Evolutionary conservation across 768 basidiomycete species (phyloP).

Genomic region (Galerina sulciceps): DNA sequence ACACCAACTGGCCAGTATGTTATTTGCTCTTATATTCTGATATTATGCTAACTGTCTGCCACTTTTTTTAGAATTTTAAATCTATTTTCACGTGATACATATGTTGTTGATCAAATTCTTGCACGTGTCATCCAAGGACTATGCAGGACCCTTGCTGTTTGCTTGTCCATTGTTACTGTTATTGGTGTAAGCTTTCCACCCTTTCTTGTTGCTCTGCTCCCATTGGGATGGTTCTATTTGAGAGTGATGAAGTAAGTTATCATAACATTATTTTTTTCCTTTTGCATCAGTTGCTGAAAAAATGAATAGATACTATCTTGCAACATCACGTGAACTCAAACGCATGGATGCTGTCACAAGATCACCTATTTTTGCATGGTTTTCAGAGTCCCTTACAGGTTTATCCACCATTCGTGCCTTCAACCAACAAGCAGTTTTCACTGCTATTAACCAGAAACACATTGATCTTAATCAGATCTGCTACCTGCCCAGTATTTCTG

Average conservation of each 20-base stretch:
- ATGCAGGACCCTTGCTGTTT: slow-evolving; percentile 64
- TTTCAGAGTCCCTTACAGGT: slow-evolving; percentile 77
- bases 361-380: slow-evolving; percentile 91
- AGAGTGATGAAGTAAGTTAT: slow-evolving; percentile 73
- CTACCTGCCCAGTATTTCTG: slow-evolving; percentile 69
- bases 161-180: slow-evolving; percentile 67
- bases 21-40: background rate
- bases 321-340: slow-evolving; percentile 87
- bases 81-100: slow-evolving; percentile 88
- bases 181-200: slow-evolving; percentile 83
- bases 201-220: slow-evolving; percentile 76
- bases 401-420: slow-evolving; percentile 86
- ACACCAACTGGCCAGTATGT: slow-evolving; percentile 83
- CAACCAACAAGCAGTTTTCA: slow-evolving; percentile 70
- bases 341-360: slow-evolving; percentile 88
- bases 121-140: slow-evolving; percentile 76
- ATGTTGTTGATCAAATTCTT: slow-evolving; percentile 84
- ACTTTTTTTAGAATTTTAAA: slow-evolving; percentile 73
- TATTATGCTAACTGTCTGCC: background rate
- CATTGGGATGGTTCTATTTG: slow-evolving; percentile 80
- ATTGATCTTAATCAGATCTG: slow-evolving; percentile 89
- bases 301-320: slow-evolving; percentile 76
- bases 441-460: slow-evolving; percentile 68
- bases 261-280: background rate
- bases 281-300: background rate